Evolutionary conservation across 2,329 filamentous ascomycete species (phyloP), one percentile per base, ranked within the genome.

Genomic region (Claviceps quebecensis): DNA sequence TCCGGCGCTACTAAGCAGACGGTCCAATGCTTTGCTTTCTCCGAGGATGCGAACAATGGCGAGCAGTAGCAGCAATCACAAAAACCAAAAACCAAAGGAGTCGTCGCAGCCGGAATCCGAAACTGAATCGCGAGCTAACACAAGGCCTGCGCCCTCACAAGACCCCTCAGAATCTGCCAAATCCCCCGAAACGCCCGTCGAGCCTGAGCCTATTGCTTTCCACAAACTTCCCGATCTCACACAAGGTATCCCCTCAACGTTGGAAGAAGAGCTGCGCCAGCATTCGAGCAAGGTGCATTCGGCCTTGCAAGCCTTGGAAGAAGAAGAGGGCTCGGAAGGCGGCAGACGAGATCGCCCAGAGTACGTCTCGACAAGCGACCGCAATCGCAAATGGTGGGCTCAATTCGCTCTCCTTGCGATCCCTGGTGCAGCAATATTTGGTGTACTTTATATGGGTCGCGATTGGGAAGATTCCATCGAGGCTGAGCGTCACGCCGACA

Each of bases 201-300:
- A 72, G 49, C 60, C 62, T 48, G 67, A 71, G 49, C 59, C 70
- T 53, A 70, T 76, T 58, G 73, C 80, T 23, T 73, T 78, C 49
- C 77, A 83, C 60, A 83, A 87, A 50, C 78, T 96, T 13, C 91
- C 91, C 50, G 90, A 97, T 64, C 75, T 97, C 45, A 93, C 88
- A n/a, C 84, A 91, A 62, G 91, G 91, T 56, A 95, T 97, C 56
- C 91, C 91, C 0, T 95, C 90, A 2, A 95, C 90, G 1, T 76
- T 96, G 51, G 86, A 84, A 52, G 83, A 83, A 54, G 91, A 96
- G 68, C 78, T 84, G 52, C 68, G 71, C 0, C 67, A 71, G 29
- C 61, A 54, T 65, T 69, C 57, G 56, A 71, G 59, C 59, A 65
- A 57, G 57, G 58, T 61, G 37, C 56, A 56, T 22, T 61, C 60